phyloP scores from a whole-genome alignment of 805 yeast species.

The Metschnikowia kunwiensis region DNA sequence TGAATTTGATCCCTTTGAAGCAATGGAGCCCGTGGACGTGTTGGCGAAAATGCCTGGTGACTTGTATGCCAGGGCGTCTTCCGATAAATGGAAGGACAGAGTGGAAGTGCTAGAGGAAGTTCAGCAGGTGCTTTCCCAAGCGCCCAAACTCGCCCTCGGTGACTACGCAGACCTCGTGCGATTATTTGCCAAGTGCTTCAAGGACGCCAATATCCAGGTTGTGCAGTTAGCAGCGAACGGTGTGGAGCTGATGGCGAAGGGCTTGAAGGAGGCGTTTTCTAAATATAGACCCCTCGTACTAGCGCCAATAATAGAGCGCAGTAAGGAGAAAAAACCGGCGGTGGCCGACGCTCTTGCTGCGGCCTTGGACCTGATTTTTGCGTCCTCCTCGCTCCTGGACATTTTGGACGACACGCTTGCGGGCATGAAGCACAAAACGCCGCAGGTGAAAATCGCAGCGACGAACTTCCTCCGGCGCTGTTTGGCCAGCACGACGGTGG shows the following conservation, averaged over 20 bases:
- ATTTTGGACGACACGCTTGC: constrained; percentile 57
- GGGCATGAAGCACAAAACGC: constrained; percentile 72
- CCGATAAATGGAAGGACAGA: constrained; percentile 88
- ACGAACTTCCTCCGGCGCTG: constrained; percentile 63
- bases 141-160: constrained; percentile 51
- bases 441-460: constrained; percentile 75
- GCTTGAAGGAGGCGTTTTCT: constrained; percentile 56
- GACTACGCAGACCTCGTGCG: constrained; percentile 69
- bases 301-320: constrained; percentile 68
- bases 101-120: constrained; percentile 77
- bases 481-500: constrained; percentile 45
- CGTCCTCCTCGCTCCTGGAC: constrained; percentile 47
- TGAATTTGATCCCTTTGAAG: constrained; percentile 62
- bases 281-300: constrained; percentile 53
- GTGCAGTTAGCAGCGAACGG: constrained; percentile 76
- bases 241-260: constrained; percentile 58
- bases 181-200: constrained; percentile 65
- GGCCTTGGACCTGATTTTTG: constrained; percentile 65
- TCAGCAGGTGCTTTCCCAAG: constrained; percentile 46
- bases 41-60: constrained; percentile 63
- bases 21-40: constrained; percentile 68
- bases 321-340: constrained; percentile 81
- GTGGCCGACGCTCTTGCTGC: constrained; percentile 68
- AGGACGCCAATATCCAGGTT: constrained; percentile 87
- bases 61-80: constrained; percentile 50